Evolutionary conservation across 2,329 filamentous ascomycete species (phyloP).

Genomic region (Lachnellula hyalina): DNA sequence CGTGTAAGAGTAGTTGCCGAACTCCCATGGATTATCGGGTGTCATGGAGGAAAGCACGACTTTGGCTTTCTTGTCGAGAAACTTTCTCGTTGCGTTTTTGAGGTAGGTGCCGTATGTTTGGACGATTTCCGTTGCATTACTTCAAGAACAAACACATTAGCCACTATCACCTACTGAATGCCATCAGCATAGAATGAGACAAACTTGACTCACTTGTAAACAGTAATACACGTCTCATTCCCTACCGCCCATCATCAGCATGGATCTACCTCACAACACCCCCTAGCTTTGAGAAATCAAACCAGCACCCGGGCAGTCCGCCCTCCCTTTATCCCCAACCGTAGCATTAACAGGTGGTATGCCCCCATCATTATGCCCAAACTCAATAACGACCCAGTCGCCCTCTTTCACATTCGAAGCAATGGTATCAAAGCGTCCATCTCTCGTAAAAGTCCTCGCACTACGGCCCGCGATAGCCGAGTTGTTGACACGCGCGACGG

Average conservation of each 20-base stretch:
- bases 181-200: not conserved
- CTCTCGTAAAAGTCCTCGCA: slow-evolving; percentile 59
- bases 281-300: not conserved
- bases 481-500: slow-evolving; percentile 37
- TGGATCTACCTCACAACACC: not conserved
- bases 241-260: slow-evolving; percentile 3
- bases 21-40: slow-evolving; percentile 58
- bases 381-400: slow-evolving; percentile 66
- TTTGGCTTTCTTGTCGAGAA: slow-evolving; percentile 47
- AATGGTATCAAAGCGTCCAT: slow-evolving; percentile 58
- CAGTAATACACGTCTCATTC: slow-evolving; percentile 19
- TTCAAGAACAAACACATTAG: not conserved
- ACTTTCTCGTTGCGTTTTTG: slow-evolving; percentile 16
- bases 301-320: slow-evolving; percentile 43
- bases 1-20: slow-evolving; percentile 41
- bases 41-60: slow-evolving; percentile 56
- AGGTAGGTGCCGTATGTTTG: slow-evolving; percentile 21
- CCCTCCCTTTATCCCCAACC: slow-evolving; percentile 52
- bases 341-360: slow-evolving; percentile 34
- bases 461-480: slow-evolving; percentile 59
- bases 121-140: slow-evolving; percentile 20
- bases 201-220: slow-evolving; percentile 12
- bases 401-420: slow-evolving; percentile 46
- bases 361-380: slow-evolving; percentile 67
- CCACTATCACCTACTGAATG: not conserved